Base-by-base conservation (phyloP, 768 basidiomycete species). In the Symmetrospora coprosmae region DNA sequence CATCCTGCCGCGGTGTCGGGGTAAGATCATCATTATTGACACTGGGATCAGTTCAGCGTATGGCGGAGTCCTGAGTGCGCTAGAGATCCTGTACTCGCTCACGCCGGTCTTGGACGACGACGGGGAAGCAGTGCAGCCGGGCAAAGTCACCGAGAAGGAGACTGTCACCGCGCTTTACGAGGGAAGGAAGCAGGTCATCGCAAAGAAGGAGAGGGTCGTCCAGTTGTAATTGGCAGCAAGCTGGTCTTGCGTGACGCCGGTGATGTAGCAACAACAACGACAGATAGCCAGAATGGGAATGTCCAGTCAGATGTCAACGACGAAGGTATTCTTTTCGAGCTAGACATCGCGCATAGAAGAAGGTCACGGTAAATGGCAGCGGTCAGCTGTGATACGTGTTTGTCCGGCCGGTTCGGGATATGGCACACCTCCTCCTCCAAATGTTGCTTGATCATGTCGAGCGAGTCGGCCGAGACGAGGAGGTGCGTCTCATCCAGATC, bases 21-120 rank as follows among this genome's bases (percentile, higher is more conserved):
- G 87, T n/a, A 89, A 86, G 67, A 81, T 96, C 41, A 83, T 97
- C 66, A 85, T 97, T 62, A 96, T 99, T 50, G 92, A 99, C 70
- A 97, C 92, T 17, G 68, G 66, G 11, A 69, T 67, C 35, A 66
- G 65, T 3, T 33, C 62, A 21, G 91, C 91, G 1, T 96, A 94
- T 67, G 90, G 87, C n/a, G 92, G 92, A 13, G 82, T 80, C 0
- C 76, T 94, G 4, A 91, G 90, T 1, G 88, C 90, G 2, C 74
- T 96, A 11, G 86, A 86, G 14, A 83, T 96, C 58, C 78, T 84
- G 34, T 92, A 96, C 73, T 23, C 63, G 2, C 47, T 64, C 23
- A 33, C 41, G 23, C 63, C 63, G 3, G 21, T 25, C 13, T 8
- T 23, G 9, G 41, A 25, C 35, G 31, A 25, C 11, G 6, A 19